Conservation (phyloP, 345 rosid species). For the Populus davidiana region DNA sequence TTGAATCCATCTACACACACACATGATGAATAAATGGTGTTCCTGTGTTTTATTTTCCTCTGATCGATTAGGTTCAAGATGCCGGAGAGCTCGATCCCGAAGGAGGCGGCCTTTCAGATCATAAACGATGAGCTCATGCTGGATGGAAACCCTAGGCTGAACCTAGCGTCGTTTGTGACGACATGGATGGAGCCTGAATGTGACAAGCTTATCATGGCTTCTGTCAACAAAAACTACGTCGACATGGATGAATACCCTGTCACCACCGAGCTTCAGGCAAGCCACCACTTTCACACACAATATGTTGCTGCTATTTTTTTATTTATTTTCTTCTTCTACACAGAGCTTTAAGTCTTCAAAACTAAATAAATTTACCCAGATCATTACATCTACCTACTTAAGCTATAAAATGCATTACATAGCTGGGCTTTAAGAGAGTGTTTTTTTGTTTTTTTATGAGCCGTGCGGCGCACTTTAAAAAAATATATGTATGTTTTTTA, state of each 20-base stretch:
- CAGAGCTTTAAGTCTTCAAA: too few relatives aligned
- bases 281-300: not conserved
- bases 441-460: too few relatives aligned
- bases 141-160: conserved; percentile 35
- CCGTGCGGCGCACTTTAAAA: too few relatives aligned
- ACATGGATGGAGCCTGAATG: conserved; percentile 40
- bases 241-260: conserved; percentile 39
- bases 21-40: too few relatives aligned
- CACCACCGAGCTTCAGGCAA: conserved; percentile 34
- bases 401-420: too few relatives aligned
- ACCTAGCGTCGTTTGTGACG: conserved; percentile 32
- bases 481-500: too few relatives aligned
- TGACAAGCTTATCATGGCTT: conserved; percentile 31
- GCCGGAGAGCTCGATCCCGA: conserved; percentile 28
- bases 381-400: too few relatives aligned
- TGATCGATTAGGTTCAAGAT: conserved; percentile 13
- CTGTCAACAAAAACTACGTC: conserved; percentile 31
- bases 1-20: not conserved
- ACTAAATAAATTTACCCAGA: too few relatives aligned
- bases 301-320: too few relatives aligned
- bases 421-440: too few relatives aligned
- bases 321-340: too few relatives aligned
- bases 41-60: too few relatives aligned
- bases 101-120: conserved; percentile 35
- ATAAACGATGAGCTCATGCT: conserved; percentile 36